Evolutionary conservation across 495 filamentous ascomycete genomes (phyloP), one percentile per base, ranked within the genome.

Genomic region (Penicillium steckii): DNA sequence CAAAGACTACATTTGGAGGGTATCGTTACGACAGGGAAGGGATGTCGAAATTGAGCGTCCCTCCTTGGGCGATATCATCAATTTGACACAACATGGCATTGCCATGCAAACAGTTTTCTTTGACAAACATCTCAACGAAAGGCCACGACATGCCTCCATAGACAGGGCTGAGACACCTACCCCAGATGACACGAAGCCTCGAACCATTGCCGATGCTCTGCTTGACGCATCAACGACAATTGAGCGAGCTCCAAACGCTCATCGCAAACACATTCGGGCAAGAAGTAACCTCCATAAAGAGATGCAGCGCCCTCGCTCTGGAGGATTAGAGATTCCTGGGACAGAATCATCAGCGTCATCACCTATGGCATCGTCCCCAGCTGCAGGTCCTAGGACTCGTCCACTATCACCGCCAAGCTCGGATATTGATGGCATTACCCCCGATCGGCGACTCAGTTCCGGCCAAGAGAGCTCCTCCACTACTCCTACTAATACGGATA

Each of bases 221-320:
- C 76, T 95, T 8, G 95, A 99, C 69, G 94, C 95, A 13, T 95
- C 91, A 2, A 91, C 88, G 64, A 89, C 89, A 1, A 90, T 94
- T 55, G 87, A 95, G 61, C 84, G 86, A 53, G 73, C 82, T 1
- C 58, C 83, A 4, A 71, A 71, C n/a, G 75, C 78, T 55, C 78
- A 81, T n/a, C 69, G 62, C 74, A 84, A 57, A 74, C 79, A 61
- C 77, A 78, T 44, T 71, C 80, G 45, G 53, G 77, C 56, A 17
- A 64, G 59, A 52, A 75, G 62, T 41, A 66, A 72, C 23, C 50
- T 78, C 76, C 68, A 76, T 57, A 65, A 76, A 74, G 70, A 82
- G 62, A 63, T 73, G 49, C 58, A 42, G 26, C 43, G 33, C 12
- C 48, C 32, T 43, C 61, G 21, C 13, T 58, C 56, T 40, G 37